A percentile compares a stretch with the other conserved stretches of the same genome.
Evolutionary conservation across 345 rosid species (phyloP).

Genomic region (Citrus trifoliata): DNA sequence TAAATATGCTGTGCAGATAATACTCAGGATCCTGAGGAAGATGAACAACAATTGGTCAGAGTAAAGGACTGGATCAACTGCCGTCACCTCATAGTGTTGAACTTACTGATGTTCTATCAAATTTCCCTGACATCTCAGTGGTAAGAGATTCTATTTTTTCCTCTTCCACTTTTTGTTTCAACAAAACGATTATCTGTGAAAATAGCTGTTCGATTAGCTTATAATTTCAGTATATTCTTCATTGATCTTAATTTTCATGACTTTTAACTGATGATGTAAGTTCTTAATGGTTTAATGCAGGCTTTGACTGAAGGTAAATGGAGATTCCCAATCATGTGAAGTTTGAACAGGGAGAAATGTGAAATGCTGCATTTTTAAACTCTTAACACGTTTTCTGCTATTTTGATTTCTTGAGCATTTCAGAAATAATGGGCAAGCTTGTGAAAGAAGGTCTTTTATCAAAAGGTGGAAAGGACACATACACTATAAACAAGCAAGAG

Average conservation of each 20-base stretch:
- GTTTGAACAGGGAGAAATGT: constrained; percentile 12
- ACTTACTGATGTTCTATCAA: constrained; percentile 72
- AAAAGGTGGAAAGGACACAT: constrained; percentile 59
- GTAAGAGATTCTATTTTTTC: constrained; percentile 32
- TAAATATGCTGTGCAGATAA: constrained; percentile 38
- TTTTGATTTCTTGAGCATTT: constrained; percentile 22
- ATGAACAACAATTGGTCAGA: constrained; percentile 70
- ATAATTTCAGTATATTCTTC: constrained; percentile 9
- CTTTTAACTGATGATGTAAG: constrained; percentile 5
- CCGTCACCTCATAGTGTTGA: constrained; percentile 47
- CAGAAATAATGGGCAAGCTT: constrained; percentile 89
- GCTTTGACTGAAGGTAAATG: constrained; percentile 71
- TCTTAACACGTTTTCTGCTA: not conserved
- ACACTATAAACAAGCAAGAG: constrained; percentile 59
- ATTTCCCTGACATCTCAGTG: constrained; percentile 80
- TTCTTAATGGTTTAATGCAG: constrained; percentile 42
- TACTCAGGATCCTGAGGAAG: constrained; percentile 85
- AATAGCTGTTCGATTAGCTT: not conserved
- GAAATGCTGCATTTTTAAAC: not conserved
- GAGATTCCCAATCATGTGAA: constrained; percentile 13
- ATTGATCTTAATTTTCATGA: not conserved
- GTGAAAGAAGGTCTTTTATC: constrained; percentile 59
- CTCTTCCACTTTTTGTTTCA: not conserved
- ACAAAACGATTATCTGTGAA: not conserved
- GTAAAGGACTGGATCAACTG: constrained; percentile 78